Evolutionary conservation across 352 stramenopile species (phyloP).

Genomic region (Pythium phragmiticola): DNA sequence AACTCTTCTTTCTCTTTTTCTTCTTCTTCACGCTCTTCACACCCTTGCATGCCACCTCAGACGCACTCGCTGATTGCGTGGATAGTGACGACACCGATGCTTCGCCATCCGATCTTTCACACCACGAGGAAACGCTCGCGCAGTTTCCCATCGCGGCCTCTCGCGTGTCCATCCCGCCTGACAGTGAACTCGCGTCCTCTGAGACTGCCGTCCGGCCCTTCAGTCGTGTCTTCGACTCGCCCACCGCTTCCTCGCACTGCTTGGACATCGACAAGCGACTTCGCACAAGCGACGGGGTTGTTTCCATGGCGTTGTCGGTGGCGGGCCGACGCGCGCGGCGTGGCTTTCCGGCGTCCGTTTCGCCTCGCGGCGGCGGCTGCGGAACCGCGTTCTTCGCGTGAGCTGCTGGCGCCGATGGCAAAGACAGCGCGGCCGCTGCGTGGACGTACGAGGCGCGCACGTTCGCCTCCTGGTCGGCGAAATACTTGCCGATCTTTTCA

Average conservation of each 20-base stretch:
- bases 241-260: neutral
- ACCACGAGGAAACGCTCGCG: neutral
- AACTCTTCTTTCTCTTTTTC: slow-evolving; percentile 6
- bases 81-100: neutral
- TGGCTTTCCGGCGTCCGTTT: neutral
- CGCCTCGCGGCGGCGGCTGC: slow-evolving; percentile 15
- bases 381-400: slow-evolving; percentile 3
- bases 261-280: slow-evolving; percentile 24
- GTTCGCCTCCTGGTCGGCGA: slow-evolving; percentile 59
- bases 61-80: neutral
- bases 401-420: neutral
- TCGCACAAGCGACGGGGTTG: slow-evolving; percentile 26
- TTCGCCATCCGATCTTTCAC: neutral
- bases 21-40: slow-evolving; percentile 14
- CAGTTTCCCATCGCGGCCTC: neutral
- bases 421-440: neutral
- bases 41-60: neutral
- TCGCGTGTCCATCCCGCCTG: neutral
- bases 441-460: slow-evolving; percentile 41
- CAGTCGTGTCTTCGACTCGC: neutral
- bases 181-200: neutral
- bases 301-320: neutral
- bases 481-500: slow-evolving; percentile 69
- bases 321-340: neutral
- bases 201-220: neutral